These are phyloP conservation scores for Fusarium hainanense DNA, from an alignment of 2,329 filamentous ascomycete genomes.

Conservation along the genomic window DNA sequence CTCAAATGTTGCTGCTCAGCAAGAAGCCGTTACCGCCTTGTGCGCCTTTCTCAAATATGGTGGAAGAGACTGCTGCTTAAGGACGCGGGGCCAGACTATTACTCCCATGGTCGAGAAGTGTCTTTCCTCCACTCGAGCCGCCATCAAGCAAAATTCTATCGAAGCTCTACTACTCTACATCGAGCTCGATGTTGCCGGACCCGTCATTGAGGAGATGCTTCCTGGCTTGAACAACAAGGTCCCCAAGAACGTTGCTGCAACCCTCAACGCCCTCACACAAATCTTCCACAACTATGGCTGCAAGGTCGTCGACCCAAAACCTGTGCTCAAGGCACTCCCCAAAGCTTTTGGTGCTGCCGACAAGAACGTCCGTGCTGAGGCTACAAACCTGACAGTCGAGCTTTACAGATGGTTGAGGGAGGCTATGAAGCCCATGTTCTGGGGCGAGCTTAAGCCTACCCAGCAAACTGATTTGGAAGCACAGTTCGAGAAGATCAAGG, in stretches of 20 bases:
- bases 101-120: constrained; percentile 90
- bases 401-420: constrained; percentile 97
- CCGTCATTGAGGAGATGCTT: constrained; percentile 90
- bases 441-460: constrained; percentile 92
- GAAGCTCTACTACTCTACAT: constrained; percentile 90
- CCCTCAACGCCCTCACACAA: constrained; percentile 79
- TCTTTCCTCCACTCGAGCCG: constrained; percentile 85
- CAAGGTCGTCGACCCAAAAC: constrained; percentile 93
- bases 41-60: constrained; percentile 94
- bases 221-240: constrained; percentile 87
- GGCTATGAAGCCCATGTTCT: constrained; percentile 98
- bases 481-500: constrained; percentile 92
- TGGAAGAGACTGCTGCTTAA: constrained; percentile 79
- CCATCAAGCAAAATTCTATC: constrained; percentile 85
- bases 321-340: constrained; percentile 85
- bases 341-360: constrained; percentile 96
- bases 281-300: constrained; percentile 96
- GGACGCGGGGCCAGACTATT: constrained; percentile 81
- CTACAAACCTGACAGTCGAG: constrained; percentile 90
- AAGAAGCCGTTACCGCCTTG: constrained; percentile 88
- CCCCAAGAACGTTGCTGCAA: constrained; percentile 82
- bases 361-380: constrained; percentile 96
- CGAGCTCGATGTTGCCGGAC: constrained; percentile 86
- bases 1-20: constrained; percentile 95
- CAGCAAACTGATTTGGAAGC: constrained; percentile 95